phyloP scores from a whole-genome alignment of 202 grass and related monocot species.

The Digitaria exilis region DNA sequence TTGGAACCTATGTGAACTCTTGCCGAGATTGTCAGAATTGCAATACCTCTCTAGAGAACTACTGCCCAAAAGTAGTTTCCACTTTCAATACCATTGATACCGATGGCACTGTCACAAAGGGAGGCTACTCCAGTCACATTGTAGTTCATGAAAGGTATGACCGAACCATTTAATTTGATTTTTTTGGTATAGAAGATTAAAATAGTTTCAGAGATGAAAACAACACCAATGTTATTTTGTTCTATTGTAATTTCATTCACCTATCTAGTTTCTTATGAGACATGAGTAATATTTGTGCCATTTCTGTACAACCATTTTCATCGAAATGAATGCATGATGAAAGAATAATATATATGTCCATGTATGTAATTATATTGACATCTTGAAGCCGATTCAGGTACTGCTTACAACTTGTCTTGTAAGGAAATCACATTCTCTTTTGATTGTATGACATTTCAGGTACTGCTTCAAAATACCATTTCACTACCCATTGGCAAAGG shows the following conservation, averaged over 20 bases:
- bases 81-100: conserved; percentile 23
- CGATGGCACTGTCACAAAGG: conserved; percentile 75
- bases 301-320: background rate
- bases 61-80: conserved; percentile 47
- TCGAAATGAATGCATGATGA: background rate
- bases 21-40: too few species aligned
- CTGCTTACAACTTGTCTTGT: background rate
- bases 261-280: background rate
- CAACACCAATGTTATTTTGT: background rate
- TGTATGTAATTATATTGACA: background rate
- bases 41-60: conserved; percentile 40
- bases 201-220: background rate
- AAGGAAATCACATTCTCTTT: background rate
- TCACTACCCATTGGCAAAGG: conserved; percentile 66
- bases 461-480: conserved; percentile 87
- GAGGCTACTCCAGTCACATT: conserved; percentile 84
- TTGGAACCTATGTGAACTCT: too few species aligned
- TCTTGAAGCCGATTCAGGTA: background rate
- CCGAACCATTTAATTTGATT: background rate
- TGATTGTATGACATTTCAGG: conserved; percentile 36
- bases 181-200: background rate
- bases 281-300: background rate
- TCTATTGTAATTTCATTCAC: background rate
- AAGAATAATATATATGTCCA: background rate
- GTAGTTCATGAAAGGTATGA: conserved; percentile 69